Percentiles rank a stretch among this genome's conserved stretches.
Evolutionary conservation across 2,329 filamentous ascomycete genomes (phyloP).

Genomic region (Grosmannia huntii): DNA sequence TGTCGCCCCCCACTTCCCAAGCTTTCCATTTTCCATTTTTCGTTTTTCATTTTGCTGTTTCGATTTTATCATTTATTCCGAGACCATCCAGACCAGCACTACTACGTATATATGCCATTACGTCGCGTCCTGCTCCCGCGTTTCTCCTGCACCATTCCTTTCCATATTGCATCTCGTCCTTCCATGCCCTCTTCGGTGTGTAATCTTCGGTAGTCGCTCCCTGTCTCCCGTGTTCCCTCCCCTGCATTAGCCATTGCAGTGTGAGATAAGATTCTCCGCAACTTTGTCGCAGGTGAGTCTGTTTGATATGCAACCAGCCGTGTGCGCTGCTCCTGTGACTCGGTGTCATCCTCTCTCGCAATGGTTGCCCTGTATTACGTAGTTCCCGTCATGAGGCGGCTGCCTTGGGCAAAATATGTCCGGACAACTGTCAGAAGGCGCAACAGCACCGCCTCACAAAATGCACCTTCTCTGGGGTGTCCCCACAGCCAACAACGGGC

Average conservation of each 20-base stretch:
- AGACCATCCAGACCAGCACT: neutral
- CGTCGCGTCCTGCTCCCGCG: neutral
- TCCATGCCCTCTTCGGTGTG: neutral
- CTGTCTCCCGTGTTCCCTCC: neutral
- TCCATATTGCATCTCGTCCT: neutral
- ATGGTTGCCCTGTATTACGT: neutral
- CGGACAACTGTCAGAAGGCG: neutral
- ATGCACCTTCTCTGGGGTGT: neutral
- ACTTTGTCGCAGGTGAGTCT: neutral
- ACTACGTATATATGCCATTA: neutral
- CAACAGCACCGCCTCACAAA: neutral
- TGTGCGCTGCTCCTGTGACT: neutral
- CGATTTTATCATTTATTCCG: neutral
- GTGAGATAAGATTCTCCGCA: neutral
- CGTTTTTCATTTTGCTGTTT: neutral
- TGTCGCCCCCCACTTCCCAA: conserved; percentile 3
- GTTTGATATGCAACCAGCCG: neutral
- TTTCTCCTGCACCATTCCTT: neutral
- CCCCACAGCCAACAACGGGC: neutral
- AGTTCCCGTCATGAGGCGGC: neutral
- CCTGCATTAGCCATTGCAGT: neutral
- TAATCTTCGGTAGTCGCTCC: neutral
- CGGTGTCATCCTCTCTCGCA: neutral
- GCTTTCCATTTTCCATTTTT: conserved; percentile 6
- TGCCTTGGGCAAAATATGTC: neutral